Evolutionary conservation across 768 basidiomycete genomes (phyloP).

Genomic region (Boletus edulis): DNA sequence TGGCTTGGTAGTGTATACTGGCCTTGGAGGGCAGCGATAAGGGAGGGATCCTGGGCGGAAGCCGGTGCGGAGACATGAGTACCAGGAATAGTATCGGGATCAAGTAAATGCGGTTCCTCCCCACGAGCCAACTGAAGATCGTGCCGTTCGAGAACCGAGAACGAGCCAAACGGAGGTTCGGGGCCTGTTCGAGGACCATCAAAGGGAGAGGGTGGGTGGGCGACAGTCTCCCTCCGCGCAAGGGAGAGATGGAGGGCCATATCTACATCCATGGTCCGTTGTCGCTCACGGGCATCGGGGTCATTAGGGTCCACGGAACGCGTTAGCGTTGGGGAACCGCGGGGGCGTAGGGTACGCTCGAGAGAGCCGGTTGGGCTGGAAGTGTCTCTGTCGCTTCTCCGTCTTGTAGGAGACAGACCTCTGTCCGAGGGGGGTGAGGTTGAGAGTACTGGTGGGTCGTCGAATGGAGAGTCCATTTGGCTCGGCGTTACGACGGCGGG

Average conservation of each 20-base stretch:
- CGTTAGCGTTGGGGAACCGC: constrained; percentile 60
- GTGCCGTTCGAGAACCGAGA: constrained; percentile 51
- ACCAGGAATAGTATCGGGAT: constrained; percentile 9
- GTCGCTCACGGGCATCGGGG: constrained; percentile 77
- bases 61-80: not conserved
- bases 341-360: constrained; percentile 40
- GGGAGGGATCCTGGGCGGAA: constrained; percentile 45
- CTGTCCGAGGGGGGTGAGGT: constrained; percentile 44
- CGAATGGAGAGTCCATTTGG: constrained; percentile 39
- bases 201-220: constrained; percentile 35
- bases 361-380: constrained; percentile 40
- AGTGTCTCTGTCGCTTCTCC: constrained; percentile 32
- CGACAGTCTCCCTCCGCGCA: constrained; percentile 63
- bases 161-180: constrained; percentile 36
- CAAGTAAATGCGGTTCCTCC: constrained; percentile 16
- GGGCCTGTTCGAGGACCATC: constrained; percentile 30
- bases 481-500: not conserved
- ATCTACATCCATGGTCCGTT: constrained; percentile 91
- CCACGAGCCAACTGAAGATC: constrained; percentile 43
- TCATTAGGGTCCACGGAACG: constrained; percentile 69
- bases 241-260: constrained; percentile 82
- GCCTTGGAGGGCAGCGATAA: constrained; percentile 33
- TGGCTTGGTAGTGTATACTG: constrained; percentile 27
- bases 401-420: constrained; percentile 39
- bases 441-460: constrained; percentile 32